phyloP scores from a whole-genome alignment of 257 asterid species.

The Solanum raphanifolium region DNA sequence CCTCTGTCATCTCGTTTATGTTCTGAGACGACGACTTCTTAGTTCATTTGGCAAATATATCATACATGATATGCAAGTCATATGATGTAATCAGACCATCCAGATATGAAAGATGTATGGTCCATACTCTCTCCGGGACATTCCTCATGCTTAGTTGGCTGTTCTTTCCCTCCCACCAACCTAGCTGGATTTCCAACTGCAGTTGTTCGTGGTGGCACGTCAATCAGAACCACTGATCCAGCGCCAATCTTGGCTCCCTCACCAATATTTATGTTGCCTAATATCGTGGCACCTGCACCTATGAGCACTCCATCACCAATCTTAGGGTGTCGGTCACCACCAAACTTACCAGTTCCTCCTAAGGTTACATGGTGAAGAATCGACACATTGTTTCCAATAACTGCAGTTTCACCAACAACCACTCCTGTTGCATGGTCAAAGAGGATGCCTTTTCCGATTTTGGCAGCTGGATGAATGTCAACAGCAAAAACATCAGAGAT shows the following conservation, averaged over 20 bases:
- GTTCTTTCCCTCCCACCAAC: constrained; percentile 31
- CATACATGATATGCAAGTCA: background rate
- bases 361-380: constrained; percentile 69
- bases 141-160: constrained; percentile 20
- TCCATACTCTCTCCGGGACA: constrained; percentile 32
- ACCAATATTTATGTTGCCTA: constrained; percentile 58
- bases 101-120: constrained; percentile 26
- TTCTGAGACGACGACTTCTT: background rate
- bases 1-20: background rate
- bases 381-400: constrained; percentile 62
- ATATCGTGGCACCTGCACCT: constrained; percentile 63
- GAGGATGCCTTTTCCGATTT: constrained; percentile 29
- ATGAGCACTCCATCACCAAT: constrained; percentile 67
- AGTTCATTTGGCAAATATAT: background rate
- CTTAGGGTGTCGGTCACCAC: constrained; percentile 78
- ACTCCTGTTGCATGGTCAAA: constrained; percentile 68
- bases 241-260: constrained; percentile 62
- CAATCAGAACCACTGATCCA: constrained; percentile 60
- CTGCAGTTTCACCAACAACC: constrained; percentile 84
- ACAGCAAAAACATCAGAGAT: constrained; percentile 35
- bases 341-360: constrained; percentile 78
- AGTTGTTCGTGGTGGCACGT: constrained; percentile 45
- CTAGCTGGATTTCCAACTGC: constrained; percentile 81
- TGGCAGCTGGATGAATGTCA: constrained; percentile 42
- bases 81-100: constrained; percentile 29